These are phyloP conservation scores for Acanthochlamys bracteata DNA, from an alignment of 106 monocot genomes.

Conservation along the genomic window DNA sequence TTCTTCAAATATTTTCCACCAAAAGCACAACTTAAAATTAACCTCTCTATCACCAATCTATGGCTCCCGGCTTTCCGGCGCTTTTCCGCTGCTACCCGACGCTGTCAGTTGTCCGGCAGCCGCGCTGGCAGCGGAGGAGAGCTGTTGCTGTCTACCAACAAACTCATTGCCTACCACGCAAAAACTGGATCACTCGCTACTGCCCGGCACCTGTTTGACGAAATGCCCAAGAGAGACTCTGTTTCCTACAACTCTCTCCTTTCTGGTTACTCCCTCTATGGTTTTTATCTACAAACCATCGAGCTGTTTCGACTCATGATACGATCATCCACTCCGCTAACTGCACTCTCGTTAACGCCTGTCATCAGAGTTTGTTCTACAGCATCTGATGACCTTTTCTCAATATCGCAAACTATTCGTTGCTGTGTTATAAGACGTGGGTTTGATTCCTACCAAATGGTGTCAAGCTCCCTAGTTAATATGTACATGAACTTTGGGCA, in stretches of 20 bases:
- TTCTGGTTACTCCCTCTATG: conserved; percentile 57
- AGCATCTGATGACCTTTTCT: conserved; percentile 7
- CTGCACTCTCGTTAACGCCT: conserved; percentile 45
- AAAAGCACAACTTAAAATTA: no score
- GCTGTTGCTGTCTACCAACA: conserved; percentile 37
- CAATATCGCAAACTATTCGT: conserved; percentile 24
- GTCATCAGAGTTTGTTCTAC: conserved; percentile 52
- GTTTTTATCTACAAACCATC: conserved; percentile 14
- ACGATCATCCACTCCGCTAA: conserved; percentile 9
- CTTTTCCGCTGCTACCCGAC: no score
- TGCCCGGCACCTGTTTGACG: conserved; percentile 48
- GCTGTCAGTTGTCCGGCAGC: neutral
- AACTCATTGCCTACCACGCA: conserved; percentile 49
- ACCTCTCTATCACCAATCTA: no score
- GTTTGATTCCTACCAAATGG: conserved; percentile 26
- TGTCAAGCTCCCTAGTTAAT: conserved; percentile 46
- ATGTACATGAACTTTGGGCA: conserved; percentile 41
- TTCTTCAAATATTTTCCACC: no score
- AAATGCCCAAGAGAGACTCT: conserved; percentile 22
- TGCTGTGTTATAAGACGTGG: conserved; percentile 21
- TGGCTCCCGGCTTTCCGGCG: no score
- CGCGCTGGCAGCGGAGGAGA: neutral
- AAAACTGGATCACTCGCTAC: conserved; percentile 22
- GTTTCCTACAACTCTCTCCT: conserved; percentile 67
- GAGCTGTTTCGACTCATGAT: conserved; percentile 38